Evolutionary conservation across 2,329 filamentous ascomycete genomes (phyloP).

Genomic region (Blumeria hordei): DNA sequence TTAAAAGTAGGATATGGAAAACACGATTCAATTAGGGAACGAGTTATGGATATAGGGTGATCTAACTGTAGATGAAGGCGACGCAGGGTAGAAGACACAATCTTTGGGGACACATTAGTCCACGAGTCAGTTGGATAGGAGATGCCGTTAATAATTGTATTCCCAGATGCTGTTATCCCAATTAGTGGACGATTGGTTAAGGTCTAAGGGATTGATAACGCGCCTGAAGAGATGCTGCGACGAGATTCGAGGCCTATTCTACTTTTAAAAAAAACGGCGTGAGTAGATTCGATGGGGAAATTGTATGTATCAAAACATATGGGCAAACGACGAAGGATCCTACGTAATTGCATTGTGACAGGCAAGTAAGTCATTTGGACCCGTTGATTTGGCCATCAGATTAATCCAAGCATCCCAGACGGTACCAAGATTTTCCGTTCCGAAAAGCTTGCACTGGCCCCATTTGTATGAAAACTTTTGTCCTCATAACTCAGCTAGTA

Average conservation of each 20-base stretch:
- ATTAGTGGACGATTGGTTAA: background rate
- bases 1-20: slow-evolving; percentile 53
- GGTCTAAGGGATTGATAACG: background rate
- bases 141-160: slow-evolving; percentile 19
- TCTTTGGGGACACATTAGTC: slow-evolving; percentile 62
- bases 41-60: slow-evolving; percentile 76
- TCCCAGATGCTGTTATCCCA: background rate
- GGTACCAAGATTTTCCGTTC: too few relatives aligned
- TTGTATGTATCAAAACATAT: too few relatives aligned
- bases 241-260: background rate
- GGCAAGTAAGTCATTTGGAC: too few relatives aligned
- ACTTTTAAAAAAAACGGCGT: too few relatives aligned
- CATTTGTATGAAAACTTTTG: too few relatives aligned
- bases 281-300: too few relatives aligned
- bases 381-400: too few relatives aligned
- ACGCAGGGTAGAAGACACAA: slow-evolving; percentile 49
- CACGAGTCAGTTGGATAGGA: slow-evolving; percentile 48
- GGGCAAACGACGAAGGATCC: too few relatives aligned
- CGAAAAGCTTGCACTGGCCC: too few relatives aligned
- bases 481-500: too few relatives aligned
- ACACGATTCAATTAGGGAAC: slow-evolving; percentile 73
- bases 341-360: too few relatives aligned
- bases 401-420: too few relatives aligned
- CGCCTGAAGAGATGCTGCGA: background rate
- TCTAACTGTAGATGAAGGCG: slow-evolving; percentile 74